Evolutionary conservation across 2,329 filamentous ascomycete species (phyloP).

Genomic region (Boeremia lycopersici): DNA sequence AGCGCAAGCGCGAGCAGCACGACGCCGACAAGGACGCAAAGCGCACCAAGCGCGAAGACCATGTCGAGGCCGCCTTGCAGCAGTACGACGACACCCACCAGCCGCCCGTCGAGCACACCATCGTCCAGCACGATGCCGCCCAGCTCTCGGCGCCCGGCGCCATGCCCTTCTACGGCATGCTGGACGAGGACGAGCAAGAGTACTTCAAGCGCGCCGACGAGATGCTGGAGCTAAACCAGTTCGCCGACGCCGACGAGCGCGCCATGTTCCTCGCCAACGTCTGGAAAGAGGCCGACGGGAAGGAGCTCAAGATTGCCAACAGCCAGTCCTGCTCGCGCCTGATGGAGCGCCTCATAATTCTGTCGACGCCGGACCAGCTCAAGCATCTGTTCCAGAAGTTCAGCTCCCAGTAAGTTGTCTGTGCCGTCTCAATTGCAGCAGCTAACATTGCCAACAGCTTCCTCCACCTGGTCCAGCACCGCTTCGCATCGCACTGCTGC

Average conservation of each 20-base stretch:
- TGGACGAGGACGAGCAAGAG: slow-evolving; percentile 91
- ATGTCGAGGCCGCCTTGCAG: slow-evolving; percentile 16
- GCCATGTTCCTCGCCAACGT: slow-evolving; percentile 72
- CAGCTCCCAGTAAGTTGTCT: slow-evolving; percentile 66
- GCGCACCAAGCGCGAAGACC: slow-evolving; percentile 35
- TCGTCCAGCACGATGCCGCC: slow-evolving; percentile 34
- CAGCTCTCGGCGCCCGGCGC: slow-evolving; percentile 55
- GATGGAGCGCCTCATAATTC: slow-evolving; percentile 86
- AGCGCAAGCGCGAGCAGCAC: slow-evolving; percentile 56
- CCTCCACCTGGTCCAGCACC: slow-evolving; percentile 86
- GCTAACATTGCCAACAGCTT: slow-evolving; percentile 59
- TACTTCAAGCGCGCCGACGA: slow-evolving; percentile 92
- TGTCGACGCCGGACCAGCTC: slow-evolving; percentile 79
- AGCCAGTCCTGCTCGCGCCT: slow-evolving; percentile 94
- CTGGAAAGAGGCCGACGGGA: slow-evolving; percentile 83
- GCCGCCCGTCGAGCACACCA: slow-evolving; percentile 25
- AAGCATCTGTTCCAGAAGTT: slow-evolving; percentile 88
- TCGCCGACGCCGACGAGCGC: slow-evolving; percentile 70
- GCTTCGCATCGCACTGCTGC: slow-evolving; percentile 96
- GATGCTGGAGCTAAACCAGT: slow-evolving; percentile 87
- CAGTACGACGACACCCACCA: slow-evolving; percentile 25
- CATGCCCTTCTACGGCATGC: slow-evolving; percentile 87
- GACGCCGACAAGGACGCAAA: slow-evolving; percentile 47
- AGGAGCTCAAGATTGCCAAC: slow-evolving; percentile 94
- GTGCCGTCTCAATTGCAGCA: neutral